Base-by-base conservation (phyloP, 2,329 filamentous ascomycete species). In the Thermoascus crustaceus region DNA sequence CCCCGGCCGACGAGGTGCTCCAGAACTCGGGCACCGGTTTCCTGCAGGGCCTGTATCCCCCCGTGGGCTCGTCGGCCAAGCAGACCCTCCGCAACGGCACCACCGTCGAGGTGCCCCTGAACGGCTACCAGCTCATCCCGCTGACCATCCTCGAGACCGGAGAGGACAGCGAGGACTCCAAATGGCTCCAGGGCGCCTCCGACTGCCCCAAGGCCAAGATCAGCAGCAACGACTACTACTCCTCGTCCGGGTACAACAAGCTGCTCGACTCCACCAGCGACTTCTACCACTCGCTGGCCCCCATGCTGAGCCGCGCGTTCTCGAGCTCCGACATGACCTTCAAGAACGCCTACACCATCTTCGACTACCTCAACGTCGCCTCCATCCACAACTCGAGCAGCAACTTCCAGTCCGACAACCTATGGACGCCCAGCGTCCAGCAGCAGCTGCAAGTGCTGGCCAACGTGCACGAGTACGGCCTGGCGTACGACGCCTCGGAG, bases 11-110 rank as follows among this genome's bases (percentile, higher is more conserved):
- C 59, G 72, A 71, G 27, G 85, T 94, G 11, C 73, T 95, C 19
- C 81, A 88, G 57, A 83, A 76, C 62, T 89, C 85, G 2, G 85
- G 85, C 39, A 69, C 75, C 30, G 82, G 76, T 20, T 94, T 94
- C 66, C 64, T 89, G 19, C 88, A 94, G 64, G 86, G 79, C 19
- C 70, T 95, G 13, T 95, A 94, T 56, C 88, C 88, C 7, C 85
- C 88, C 1, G 76, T 80, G 1, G 77, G 77, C 2, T 54, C 61
- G 4, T 54, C 65, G 2, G 68, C 71, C 7, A 62, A 69, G 22
- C 71, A 84, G 61, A 76, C 67, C 2, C 73, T 94, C 25, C 76
- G 75, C 49, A 87, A 94, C 58, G 82, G 82, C 32, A 75, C 74
- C 14, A 66, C 62, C 3, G 67, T 88, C 8, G 64, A 76, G 38